Evolutionary conservation across 169 alveolate genomes (phyloP).

Genomic region (Babesia bigemina): DNA sequence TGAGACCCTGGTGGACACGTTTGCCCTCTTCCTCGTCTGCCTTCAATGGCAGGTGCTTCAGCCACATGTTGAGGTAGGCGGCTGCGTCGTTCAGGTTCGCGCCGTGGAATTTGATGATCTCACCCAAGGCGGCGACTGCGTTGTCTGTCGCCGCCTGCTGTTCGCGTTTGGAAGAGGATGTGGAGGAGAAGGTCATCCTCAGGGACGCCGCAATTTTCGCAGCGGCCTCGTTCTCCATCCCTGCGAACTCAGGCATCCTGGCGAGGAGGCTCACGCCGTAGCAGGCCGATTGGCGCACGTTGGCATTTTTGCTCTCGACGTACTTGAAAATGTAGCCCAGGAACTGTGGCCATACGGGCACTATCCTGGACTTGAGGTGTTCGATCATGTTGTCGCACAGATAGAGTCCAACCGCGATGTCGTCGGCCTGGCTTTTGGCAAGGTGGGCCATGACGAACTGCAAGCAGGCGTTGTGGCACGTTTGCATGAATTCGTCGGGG

Average conservation of each 20-base stretch:
- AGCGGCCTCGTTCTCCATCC: constrained; percentile 74
- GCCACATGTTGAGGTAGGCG: constrained; percentile 73
- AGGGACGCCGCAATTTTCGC: constrained; percentile 35
- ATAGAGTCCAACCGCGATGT: constrained; percentile 78
- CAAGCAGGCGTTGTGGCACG: constrained; percentile 72
- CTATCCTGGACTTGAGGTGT: constrained; percentile 71
- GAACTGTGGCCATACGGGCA: constrained; percentile 75
- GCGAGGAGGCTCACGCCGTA: constrained; percentile 80
- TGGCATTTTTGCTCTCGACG: constrained; percentile 73
- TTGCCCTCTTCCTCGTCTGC: constrained; percentile 84
- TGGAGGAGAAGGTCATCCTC: constrained; percentile 35
- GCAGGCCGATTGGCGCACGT: constrained; percentile 83
- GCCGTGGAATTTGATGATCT: constrained; percentile 76
- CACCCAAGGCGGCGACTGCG: constrained; percentile 87
- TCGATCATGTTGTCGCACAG: constrained; percentile 84
- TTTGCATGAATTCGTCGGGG: constrained; percentile 77
- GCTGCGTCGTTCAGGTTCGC: constrained; percentile 66
- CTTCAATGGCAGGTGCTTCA: constrained; percentile 79
- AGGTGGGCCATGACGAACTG: constrained; percentile 63
- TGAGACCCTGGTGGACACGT: constrained; percentile 79
- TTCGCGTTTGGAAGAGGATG: constrained; percentile 51
- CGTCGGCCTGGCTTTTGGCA: constrained; percentile 71
- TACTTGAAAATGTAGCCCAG: constrained; percentile 68
- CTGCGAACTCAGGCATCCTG: constrained; percentile 71
- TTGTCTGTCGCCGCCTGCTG: constrained; percentile 84